Base-by-base conservation (phyloP, 2,329 filamentous ascomycete genomes). In the Fusarium brevicatenulatum region DNA sequence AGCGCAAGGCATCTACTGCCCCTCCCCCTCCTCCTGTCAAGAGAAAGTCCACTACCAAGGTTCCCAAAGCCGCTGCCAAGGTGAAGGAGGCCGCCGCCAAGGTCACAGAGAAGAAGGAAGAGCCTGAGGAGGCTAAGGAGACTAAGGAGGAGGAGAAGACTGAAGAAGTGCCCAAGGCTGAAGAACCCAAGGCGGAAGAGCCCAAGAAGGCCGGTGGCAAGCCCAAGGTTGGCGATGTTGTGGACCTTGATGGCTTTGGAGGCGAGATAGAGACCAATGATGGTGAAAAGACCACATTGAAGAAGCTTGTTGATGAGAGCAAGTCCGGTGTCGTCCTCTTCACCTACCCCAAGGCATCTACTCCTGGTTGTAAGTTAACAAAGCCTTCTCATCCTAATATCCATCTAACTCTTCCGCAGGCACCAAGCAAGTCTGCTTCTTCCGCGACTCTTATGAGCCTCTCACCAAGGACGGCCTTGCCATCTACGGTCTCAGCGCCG, bases 311-410 rank as follows among this genome's bases (percentile, higher is more conserved):
- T 54, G 92, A 94, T 57, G 89, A 92, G 79, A 97, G 95, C 88
- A 91, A 93, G 84, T 87, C 89, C 40, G 96, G 95, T 32, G 92
- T 98, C 47, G 94, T 97, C 39, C 85, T 98, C 36, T 98, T 99
- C 82, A 98, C 95, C 37, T 98, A 98, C 80, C 96, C 96, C 66
- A 97, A 93, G 84, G 96, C 96, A 18, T 96, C 93, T 34, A 99
- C 96, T 28, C 94, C 94, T 42, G 95, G 95, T 71, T 98, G 95
- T 97, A 90, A 89, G 94, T 81, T 50, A 40, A 28, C 21, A 23
- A 37, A 25, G 12, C 30, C 43, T 46, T 28, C 21, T 43, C 13
- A 36, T 40, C 25, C 13, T 32, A 50, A 25, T 50, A 43, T 63
- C 9, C 39, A 30, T 28, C 63, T 74, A 23, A 73, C 61, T 50